These are phyloP conservation scores for Maudiozyma humilis DNA, from an alignment of 1,139 yeast species.

Conservation along the genomic window DNA sequence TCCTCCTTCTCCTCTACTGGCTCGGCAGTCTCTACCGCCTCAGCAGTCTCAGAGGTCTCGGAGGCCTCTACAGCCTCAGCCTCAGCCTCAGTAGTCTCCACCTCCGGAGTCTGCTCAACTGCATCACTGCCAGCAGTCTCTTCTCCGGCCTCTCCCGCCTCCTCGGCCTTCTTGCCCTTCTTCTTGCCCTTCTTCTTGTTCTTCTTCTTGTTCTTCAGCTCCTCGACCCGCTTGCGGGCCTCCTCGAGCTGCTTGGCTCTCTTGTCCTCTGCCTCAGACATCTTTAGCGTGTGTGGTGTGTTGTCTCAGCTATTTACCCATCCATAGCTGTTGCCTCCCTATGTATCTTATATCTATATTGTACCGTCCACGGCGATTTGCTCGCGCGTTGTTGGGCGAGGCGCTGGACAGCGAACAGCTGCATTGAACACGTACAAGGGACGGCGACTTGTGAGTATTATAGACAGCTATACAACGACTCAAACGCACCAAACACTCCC, in stretches of 20 bases:
- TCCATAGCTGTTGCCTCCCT: too few species aligned
- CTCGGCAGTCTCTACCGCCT: not conserved
- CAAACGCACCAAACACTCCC: not conserved
- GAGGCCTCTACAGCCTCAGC: constrained; percentile 3
- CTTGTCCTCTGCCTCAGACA: constrained; percentile 26
- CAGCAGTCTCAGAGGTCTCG: not conserved
- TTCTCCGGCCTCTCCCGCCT: constrained; percentile 1
- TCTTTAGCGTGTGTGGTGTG: constrained; percentile 5
- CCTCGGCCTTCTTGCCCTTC: constrained; percentile 8
- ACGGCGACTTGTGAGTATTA: too few species aligned
- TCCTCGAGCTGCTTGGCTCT: constrained; percentile 31
- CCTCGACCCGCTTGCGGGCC: constrained; percentile 32
- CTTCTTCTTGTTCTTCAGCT: constrained; percentile 30
- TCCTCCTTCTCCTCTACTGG: not conserved
- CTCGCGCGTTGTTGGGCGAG: too few species aligned
- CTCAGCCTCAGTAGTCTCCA: not conserved
- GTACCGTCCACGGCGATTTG: too few species aligned
- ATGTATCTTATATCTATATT: too few species aligned
- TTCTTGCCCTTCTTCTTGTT: constrained; percentile 26
- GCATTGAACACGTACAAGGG: too few species aligned
- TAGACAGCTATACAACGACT: too few species aligned
- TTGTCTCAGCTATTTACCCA: not conserved
- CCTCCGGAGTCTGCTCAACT: constrained; percentile 5
- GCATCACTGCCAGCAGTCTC: too few species aligned
- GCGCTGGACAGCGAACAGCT: too few species aligned